Conservation (phyloP, 768 basidiomycete genomes). For the Lanmaoa pseudosensibilis region DNA sequence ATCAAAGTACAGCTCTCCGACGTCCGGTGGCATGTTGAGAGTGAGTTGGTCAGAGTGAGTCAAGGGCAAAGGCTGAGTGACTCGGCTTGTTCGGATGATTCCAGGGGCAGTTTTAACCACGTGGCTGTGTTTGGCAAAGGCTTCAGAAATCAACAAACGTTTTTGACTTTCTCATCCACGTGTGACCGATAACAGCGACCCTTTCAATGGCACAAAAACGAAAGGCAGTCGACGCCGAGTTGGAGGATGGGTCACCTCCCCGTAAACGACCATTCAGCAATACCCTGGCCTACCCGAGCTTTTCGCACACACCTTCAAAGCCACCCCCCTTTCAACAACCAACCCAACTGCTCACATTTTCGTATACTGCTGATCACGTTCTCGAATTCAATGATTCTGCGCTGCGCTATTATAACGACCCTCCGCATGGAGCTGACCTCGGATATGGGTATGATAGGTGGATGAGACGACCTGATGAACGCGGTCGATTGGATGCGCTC, state of each 20-base stretch:
- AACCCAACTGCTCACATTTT: slow-evolving; percentile 66
- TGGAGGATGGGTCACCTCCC: slow-evolving; percentile 4
- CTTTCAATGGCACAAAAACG: slow-evolving; percentile 29
- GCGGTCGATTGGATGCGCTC: slow-evolving; percentile 66
- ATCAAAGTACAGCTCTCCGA: too few relatives aligned
- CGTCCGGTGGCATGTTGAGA: background rate
- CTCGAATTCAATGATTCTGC: slow-evolving; percentile 69
- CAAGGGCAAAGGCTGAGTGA: too few relatives aligned
- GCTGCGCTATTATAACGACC: slow-evolving; percentile 67
- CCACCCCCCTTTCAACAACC: slow-evolving; percentile 66
- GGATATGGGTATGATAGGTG: slow-evolving; percentile 73
- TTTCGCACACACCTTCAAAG: slow-evolving; percentile 20
- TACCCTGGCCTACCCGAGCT: slow-evolving; percentile 25
- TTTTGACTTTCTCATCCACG: background rate
- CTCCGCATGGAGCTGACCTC: slow-evolving; percentile 66
- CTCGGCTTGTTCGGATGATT: background rate
- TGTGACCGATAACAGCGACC: background rate
- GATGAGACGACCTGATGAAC: slow-evolving; percentile 62
- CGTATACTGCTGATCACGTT: slow-evolving; percentile 56
- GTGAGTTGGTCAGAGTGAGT: background rate
- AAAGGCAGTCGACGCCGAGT: slow-evolving; percentile 21
- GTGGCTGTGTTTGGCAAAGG: slow-evolving; percentile 28
- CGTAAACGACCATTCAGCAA: slow-evolving; percentile 1
- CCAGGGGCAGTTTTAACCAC: background rate
- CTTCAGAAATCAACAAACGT: slow-evolving; percentile 20